phyloP scores from a whole-genome alignment of 371 early-diverging fungal genomes.

The Dipsacomyces acuminosporus region DNA sequence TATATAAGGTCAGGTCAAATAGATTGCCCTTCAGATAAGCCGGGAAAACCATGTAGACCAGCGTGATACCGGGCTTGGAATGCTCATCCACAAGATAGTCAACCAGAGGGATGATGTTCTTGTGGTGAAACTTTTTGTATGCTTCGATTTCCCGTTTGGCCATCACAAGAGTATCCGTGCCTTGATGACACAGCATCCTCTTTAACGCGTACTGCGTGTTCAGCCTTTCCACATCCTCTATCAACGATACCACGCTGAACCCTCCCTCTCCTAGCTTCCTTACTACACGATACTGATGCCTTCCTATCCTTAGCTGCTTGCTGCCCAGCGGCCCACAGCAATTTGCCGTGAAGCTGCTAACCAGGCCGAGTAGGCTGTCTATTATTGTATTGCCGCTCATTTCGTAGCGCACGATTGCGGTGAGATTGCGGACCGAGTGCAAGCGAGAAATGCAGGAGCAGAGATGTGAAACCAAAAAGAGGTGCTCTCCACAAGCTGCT shows the following conservation, averaged over 20 bases:
- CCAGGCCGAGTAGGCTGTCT: neutral
- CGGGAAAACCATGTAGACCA: constrained; percentile 38
- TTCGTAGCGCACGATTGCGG: too few relatives aligned
- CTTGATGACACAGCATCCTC: constrained; percentile 61
- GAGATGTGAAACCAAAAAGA: too few relatives aligned
- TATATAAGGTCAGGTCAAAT: constrained; percentile 56
- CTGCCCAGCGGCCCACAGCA: constrained; percentile 3
- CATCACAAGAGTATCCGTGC: constrained; percentile 53
- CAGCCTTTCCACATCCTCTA: constrained; percentile 55
- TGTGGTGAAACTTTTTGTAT: constrained; percentile 56
- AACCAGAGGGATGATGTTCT: constrained; percentile 54
- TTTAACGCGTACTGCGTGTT: constrained; percentile 61
- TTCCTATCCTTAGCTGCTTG: neutral
- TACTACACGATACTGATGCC: constrained; percentile 5
- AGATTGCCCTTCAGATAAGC: constrained; percentile 53
- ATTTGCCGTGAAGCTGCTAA: neutral
- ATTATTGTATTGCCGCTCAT: too few relatives aligned
- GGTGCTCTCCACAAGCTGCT: too few relatives aligned
- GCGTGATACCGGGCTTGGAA: neutral
- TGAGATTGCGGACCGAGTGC: too few relatives aligned
- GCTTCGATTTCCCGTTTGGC: constrained; percentile 67
- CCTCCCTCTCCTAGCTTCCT: constrained; percentile 51
- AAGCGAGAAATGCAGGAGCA: too few relatives aligned
- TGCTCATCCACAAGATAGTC: constrained; percentile 6
- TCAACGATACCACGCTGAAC: constrained; percentile 70